These are phyloP conservation scores for Cladobotryum protrusum DNA, from an alignment of 2,329 filamentous ascomycete species.

Conservation along the genomic window DNA sequence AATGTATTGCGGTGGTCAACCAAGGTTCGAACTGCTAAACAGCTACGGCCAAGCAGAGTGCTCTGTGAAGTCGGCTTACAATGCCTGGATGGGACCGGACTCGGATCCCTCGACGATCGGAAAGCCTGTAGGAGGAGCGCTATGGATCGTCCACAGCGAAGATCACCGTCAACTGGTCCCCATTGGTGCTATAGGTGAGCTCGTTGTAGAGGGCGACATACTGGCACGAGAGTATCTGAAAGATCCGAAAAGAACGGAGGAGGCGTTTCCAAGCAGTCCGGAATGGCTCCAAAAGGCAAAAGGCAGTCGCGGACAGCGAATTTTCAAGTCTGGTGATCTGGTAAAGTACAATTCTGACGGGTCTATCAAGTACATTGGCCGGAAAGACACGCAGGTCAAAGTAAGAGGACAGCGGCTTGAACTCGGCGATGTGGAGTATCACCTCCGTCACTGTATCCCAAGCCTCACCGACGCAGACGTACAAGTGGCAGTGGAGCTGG, in stretches of 20 bases:
- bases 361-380: slow-evolving; percentile 17
- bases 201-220: background rate
- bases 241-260: background rate
- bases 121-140: background rate
- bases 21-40: background rate
- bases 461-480: too few relatives aligned
- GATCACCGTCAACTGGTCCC: slow-evolving; percentile 2
- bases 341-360: slow-evolving; percentile 27
- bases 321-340: slow-evolving; percentile 20
- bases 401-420: slow-evolving; percentile 49
- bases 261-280: background rate
- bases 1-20: background rate
- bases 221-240: slow-evolving; percentile 2
- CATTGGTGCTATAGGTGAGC: background rate
- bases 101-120: background rate
- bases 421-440: slow-evolving; percentile 22
- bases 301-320: background rate
- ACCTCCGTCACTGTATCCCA: background rate
- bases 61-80: background rate
- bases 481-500: too few relatives aligned
- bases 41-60: background rate
- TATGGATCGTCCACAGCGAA: slow-evolving; percentile 8
- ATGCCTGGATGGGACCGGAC: background rate
- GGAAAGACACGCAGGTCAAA: slow-evolving; percentile 37
- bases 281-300: background rate